Evolutionary conservation across 331 rosid genomes (phyloP), one percentile per base, ranked within the genome.

Genomic region (Erythrophleum ivorense): DNA sequence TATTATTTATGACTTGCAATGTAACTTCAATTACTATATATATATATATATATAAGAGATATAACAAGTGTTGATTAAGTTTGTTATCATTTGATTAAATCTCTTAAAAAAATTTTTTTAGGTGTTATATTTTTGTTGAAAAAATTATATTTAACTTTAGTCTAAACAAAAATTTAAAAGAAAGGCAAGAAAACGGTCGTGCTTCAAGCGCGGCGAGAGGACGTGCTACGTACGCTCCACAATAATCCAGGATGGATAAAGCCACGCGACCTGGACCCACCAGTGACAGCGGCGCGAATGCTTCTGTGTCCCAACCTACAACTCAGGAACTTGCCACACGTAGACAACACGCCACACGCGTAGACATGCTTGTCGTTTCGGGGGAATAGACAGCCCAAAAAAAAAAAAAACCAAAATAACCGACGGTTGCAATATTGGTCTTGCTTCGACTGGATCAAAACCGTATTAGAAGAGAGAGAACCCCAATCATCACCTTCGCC

Each of bases 191-290:
- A 1, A 58, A 18, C 13, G 43, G 45, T 64, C 29, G 31, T 48
- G 3, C 29, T 21, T 74, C 69, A 64, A 46, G 78, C 85, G 11
- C 7, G 29, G 53, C 48, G 53, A 46, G 71, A 21, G 80, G 80
- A 84, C 81, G 83, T 86, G 88, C 18, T 29, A 12, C 38, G n/a
- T 11, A 82, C 68, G 80, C 76, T 38, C 65, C 21, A 0, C 11
- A 29, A 14, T 19, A 31, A 68, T 52, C 72, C 40, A 65, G 11
- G 53, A 60, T 36, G 62, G 77, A 77, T 45, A 78, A 75, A 65
- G 87, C 73, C 90, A 87, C 89, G 88, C 81, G 87, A 84, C 19
- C 10, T 7, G 48, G 52, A 41, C 29, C 82, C 74, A 13, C 19
- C 10, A 57, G 21, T 6, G 33, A 68, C 80, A 38, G 63, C 34